These are phyloP conservation scores for Saccharomycopsis microspora DNA, from an alignment of 805 yeast species.

Conservation along the genomic window DNA sequence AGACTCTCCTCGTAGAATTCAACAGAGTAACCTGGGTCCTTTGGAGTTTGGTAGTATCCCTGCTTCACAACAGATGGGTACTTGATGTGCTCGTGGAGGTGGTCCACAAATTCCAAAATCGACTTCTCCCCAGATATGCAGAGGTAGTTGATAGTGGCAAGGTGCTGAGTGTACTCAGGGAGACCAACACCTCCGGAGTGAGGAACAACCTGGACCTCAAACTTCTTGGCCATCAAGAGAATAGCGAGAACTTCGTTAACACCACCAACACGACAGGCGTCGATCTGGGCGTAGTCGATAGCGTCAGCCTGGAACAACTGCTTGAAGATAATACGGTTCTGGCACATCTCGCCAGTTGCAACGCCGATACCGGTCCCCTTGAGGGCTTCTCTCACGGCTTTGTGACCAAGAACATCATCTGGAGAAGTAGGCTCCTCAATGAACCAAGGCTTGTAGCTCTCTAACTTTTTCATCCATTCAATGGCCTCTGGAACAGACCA, in stretches of 20 bases:
- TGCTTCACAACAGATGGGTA: slow-evolving; percentile 21
- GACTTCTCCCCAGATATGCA: slow-evolving; percentile 22
- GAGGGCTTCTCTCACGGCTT: slow-evolving; percentile 22
- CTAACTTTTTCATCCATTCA: slow-evolving; percentile 22
- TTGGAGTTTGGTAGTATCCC: slow-evolving; percentile 23
- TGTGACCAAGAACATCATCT: slow-evolving; percentile 25
- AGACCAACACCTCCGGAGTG: slow-evolving; percentile 27
- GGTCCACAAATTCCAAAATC: slow-evolving; percentile 24
- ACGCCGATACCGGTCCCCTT: slow-evolving; percentile 23
- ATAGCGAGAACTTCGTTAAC: slow-evolving; percentile 25
- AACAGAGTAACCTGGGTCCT: slow-evolving; percentile 25
- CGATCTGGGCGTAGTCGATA: slow-evolving; percentile 24
- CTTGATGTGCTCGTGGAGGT: slow-evolving; percentile 22
- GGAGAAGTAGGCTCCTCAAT: slow-evolving; percentile 28
- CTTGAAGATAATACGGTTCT: slow-evolving; percentile 25
- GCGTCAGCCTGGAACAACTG: slow-evolving; percentile 22
- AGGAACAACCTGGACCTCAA: slow-evolving; percentile 24
- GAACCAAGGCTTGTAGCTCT: slow-evolving; percentile 24
- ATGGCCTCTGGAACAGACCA: slow-evolving; percentile 27
- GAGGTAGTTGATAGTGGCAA: slow-evolving; percentile 24
- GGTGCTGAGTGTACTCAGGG: slow-evolving; percentile 26
- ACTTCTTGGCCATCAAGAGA: slow-evolving; percentile 24
- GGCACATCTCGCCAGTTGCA: slow-evolving; percentile 27
- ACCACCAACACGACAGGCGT: slow-evolving; percentile 26
- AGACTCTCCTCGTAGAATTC: slow-evolving; percentile 21